Conservation (phyloP, 2,329 filamentous ascomycete species). For the Beauveria sp. region DNA sequence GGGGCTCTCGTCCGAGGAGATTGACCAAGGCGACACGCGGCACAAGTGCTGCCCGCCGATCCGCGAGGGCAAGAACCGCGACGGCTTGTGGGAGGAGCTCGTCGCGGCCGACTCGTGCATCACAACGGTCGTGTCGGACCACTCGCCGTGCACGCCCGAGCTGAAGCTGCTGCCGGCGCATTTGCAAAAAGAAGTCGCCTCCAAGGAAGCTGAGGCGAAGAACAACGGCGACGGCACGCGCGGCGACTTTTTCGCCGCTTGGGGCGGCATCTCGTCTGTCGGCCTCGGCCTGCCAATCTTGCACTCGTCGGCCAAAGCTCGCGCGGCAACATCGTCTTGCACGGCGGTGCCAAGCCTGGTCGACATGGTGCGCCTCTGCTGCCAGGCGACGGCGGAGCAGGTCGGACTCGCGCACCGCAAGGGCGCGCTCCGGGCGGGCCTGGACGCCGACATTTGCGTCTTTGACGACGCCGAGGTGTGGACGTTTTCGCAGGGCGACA, state of each 20-base stretch:
- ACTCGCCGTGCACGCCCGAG: slow-evolving; percentile 92
- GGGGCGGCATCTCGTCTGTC: slow-evolving; percentile 93
- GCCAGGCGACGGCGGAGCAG: slow-evolving; percentile 77
- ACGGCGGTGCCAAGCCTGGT: slow-evolving; percentile 47
- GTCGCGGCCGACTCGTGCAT: slow-evolving; percentile 67
- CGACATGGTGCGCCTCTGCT: slow-evolving; percentile 81
- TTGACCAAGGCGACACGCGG: slow-evolving; percentile 76
- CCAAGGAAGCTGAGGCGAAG: slow-evolving; percentile 26
- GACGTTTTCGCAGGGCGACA: slow-evolving; percentile 64
- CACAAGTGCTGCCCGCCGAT: slow-evolving; percentile 97
- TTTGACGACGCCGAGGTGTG: slow-evolving; percentile 83
- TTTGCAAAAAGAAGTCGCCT: slow-evolving; percentile 33
- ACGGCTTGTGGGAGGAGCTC: slow-evolving; percentile 81
- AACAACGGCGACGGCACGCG: neutral
- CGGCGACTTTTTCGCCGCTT: slow-evolving; percentile 92
- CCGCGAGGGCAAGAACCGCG: slow-evolving; percentile 71
- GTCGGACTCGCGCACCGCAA: slow-evolving; percentile 77
- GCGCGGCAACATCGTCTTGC: slow-evolving; percentile 34
- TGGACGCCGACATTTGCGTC: slow-evolving; percentile 85
- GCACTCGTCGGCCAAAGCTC: slow-evolving; percentile 65
- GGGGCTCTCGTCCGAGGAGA: slow-evolving; percentile 72
- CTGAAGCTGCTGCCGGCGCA: slow-evolving; percentile 77
- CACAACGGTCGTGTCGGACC: slow-evolving; percentile 86
- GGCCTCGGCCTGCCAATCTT: slow-evolving; percentile 88
- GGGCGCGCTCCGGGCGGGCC: slow-evolving; percentile 68